These are phyloP conservation scores for Colletotrichum nymphaeae DNA, from an alignment of 2,329 filamentous ascomycete species.

Conservation along the genomic window DNA sequence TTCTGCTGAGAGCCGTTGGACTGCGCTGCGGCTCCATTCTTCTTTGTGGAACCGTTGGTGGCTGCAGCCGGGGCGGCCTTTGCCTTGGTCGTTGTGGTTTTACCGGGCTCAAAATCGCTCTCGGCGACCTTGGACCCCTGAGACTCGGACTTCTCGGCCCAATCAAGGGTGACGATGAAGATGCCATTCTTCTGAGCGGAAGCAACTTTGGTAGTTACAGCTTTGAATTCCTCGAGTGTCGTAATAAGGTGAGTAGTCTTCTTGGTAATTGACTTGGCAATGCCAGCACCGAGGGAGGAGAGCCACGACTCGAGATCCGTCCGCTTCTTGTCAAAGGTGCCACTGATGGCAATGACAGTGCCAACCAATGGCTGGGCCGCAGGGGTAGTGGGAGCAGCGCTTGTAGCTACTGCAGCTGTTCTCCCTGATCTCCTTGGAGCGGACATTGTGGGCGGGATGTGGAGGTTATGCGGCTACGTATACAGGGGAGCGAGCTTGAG, in stretches of 20 bases:
- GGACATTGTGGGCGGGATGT: conserved; percentile 27
- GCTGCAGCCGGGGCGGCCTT: conserved; percentile 9
- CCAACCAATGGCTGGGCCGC: conserved; percentile 54
- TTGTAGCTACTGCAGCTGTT: conserved; percentile 1
- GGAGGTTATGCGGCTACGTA: neutral
- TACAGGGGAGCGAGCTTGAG: neutral
- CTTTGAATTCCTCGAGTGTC: conserved; percentile 63
- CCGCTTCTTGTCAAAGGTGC: conserved; percentile 68
- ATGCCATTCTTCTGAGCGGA: conserved; percentile 59
- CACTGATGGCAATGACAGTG: conserved; percentile 67
- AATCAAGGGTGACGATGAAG: conserved; percentile 68
- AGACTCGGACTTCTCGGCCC: conserved; percentile 69
- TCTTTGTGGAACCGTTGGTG: conserved; percentile 4
- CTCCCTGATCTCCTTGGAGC: conserved; percentile 28
- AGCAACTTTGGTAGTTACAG: conserved; percentile 62
- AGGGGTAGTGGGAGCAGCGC: conserved; percentile 2
- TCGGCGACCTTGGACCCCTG: conserved; percentile 52
- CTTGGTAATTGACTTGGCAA: conserved; percentile 59
- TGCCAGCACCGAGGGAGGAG: conserved; percentile 59
- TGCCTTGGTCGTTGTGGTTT: neutral
- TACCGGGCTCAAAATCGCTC: conserved; percentile 41
- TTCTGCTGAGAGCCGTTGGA: conserved; percentile 9
- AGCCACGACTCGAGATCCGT: conserved; percentile 58
- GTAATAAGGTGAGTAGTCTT: conserved; percentile 68
- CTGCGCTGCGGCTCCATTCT: conserved; percentile 8